A percentile compares a stretch with the other conserved stretches of the same genome.
These are phyloP conservation scores for Sonneratia alba DNA, from an alignment of 345 rosid species.

Conservation along the genomic window DNA sequence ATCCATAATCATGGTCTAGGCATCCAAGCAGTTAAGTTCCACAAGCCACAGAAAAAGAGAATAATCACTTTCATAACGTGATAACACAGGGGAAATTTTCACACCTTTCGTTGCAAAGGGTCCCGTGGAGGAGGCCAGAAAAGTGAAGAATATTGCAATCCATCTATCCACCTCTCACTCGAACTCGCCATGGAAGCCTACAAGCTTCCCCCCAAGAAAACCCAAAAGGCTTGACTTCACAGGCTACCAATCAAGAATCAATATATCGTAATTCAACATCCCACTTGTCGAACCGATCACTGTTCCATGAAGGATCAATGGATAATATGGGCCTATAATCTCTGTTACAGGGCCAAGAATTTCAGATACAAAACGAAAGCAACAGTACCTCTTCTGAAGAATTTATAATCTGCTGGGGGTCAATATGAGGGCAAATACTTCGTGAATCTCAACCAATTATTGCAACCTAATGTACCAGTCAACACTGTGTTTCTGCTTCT, in stretches of 20 bases:
- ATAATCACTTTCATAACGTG: background rate
- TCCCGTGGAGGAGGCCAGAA: constrained; percentile 86
- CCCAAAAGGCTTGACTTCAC: background rate
- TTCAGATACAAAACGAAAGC: background rate
- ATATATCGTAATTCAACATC: constrained; percentile 40
- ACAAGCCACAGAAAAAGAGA: background rate
- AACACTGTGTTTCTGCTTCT: background rate
- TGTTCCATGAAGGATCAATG: background rate
- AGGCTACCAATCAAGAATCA: constrained; percentile 41
- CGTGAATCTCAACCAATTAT: background rate
- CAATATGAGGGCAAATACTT: background rate
- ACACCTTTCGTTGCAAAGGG: constrained; percentile 66
- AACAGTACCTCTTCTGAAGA: background rate
- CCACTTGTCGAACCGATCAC: constrained; percentile 3
- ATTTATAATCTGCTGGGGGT: background rate
- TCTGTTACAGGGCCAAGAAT: background rate
- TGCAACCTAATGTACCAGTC: background rate
- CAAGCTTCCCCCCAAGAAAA: constrained; percentile 9
- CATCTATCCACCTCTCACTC: constrained; percentile 89
- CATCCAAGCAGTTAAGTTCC: background rate
- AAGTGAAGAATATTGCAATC: constrained; percentile 77
- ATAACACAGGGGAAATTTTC: background rate
- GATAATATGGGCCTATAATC: background rate
- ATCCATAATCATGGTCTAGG: background rate
- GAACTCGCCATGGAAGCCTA: constrained; percentile 43